Percentiles rank a stretch among this genome's conserved stretches.
phyloP scores from a whole-genome alignment of 2,329 filamentous ascomycete species.

The Trichoderma sp. region DNA sequence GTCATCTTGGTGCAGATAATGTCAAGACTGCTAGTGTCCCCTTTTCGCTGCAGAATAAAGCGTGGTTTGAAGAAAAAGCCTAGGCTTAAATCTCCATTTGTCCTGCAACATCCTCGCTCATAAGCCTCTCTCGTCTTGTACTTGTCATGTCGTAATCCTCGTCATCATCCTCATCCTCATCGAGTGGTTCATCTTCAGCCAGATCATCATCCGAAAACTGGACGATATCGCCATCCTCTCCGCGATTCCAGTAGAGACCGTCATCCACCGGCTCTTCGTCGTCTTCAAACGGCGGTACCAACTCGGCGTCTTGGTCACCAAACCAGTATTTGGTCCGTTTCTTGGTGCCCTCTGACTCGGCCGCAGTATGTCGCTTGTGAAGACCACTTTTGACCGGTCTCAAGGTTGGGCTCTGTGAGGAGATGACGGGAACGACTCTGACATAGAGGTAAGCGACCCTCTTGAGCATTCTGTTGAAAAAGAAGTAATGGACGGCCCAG shows the following conservation, averaged over 20 bases:
- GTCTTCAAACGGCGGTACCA: conserved; percentile 49
- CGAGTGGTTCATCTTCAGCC: conserved; percentile 43
- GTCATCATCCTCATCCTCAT: conserved; percentile 51
- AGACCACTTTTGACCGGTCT: conserved; percentile 41
- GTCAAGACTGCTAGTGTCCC: background rate
- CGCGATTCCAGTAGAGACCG: conserved; percentile 60
- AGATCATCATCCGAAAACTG: conserved; percentile 57
- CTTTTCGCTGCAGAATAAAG: background rate
- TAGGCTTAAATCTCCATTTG: conserved; percentile 62
- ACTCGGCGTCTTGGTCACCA: conserved; percentile 64
- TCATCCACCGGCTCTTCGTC: conserved; percentile 57
- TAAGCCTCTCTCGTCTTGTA: conserved; percentile 52
- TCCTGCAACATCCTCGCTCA: conserved; percentile 66
- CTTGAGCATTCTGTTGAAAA: conserved; percentile 92
- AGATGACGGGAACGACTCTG: conserved; percentile 81
- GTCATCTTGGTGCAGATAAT: background rate
- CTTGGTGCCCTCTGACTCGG: conserved; percentile 44
- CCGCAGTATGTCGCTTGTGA: conserved; percentile 36
- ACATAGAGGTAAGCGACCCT: conserved; percentile 93
- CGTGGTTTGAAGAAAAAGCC: background rate
- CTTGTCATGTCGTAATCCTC: conserved; percentile 36
- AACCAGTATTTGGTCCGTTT: conserved; percentile 92
- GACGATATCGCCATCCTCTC: conserved; percentile 61
- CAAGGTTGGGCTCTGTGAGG: conserved; percentile 60
- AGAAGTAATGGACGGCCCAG: conserved; percentile 96